Conservation (phyloP, 306 rosid species). For the Vigna nakashimae region DNA sequence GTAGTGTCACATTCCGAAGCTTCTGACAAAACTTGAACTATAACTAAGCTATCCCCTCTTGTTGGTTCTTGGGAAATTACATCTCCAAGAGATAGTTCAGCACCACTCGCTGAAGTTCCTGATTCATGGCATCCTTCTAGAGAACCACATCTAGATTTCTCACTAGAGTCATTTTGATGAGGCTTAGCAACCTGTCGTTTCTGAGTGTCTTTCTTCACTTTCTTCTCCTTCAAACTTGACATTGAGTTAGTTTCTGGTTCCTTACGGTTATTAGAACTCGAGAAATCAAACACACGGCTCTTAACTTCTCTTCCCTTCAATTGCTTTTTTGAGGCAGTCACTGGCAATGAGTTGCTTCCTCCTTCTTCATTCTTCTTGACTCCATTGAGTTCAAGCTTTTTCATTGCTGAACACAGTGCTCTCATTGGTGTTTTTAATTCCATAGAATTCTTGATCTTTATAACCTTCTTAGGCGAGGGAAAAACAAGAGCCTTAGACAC, state of each 20-base stretch:
- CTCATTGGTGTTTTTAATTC: constrained; percentile 65
- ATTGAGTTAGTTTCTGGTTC: constrained; percentile 49
- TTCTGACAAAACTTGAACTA: constrained; percentile 39
- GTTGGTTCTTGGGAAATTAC: constrained; percentile 31
- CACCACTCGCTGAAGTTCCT: constrained; percentile 44
- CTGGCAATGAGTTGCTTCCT: constrained; percentile 52
- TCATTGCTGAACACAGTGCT: constrained; percentile 74
- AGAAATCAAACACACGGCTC: constrained; percentile 82
- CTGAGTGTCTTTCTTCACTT: constrained; percentile 44
- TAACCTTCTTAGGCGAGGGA: constrained; percentile 75
- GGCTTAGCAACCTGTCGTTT: constrained; percentile 40
- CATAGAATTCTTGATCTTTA: constrained; percentile 53
- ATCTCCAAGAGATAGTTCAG: constrained; percentile 30
- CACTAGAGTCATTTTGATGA: constrained; percentile 56
- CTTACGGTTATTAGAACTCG: constrained; percentile 54
- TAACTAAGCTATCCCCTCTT: constrained; percentile 30
- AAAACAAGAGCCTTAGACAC: constrained; percentile 77
- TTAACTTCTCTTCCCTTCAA: constrained; percentile 78
- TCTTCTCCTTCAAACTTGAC: constrained; percentile 56
- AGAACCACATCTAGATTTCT: constrained; percentile 63
- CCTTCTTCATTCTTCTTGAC: constrained; percentile 63
- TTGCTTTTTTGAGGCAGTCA: constrained; percentile 57
- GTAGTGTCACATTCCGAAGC: constrained; percentile 41
- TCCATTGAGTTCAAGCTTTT: constrained; percentile 70
- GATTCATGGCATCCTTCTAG: constrained; percentile 48